Base-by-base conservation (phyloP, 2,329 filamentous ascomycete genomes). In the Aaosphaeria arxii region DNA sequence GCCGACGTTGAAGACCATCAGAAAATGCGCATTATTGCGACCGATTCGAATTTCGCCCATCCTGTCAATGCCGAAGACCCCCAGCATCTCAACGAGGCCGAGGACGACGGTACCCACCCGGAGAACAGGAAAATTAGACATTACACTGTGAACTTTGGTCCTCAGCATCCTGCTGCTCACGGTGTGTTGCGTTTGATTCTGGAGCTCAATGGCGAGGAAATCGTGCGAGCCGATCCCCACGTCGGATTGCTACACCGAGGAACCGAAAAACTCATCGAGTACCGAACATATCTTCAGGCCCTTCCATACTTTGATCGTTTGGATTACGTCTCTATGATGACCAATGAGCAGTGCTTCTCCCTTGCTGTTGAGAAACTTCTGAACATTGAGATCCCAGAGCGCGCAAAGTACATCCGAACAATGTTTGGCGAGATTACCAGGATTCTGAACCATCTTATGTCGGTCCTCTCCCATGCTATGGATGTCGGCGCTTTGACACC, bases 311-410 rank as follows among this genome's bases (percentile, higher is more conserved):
- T 99, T 71, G 94, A 99, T 77, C 90, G 94, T 62, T 81, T 99
- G 72, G 94, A 99, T 76, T 99, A 99, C 74, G 91, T 96, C 62
- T 96, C 91, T 66, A 99, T 99, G 95, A 99, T 99, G 94, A 99
- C 94, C 66, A 99, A 99, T 75, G 94, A 99, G 81, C 94, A 99
- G 77, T 96, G 91, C 70, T 99, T 90, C 75, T 85, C 91, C 35
- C 82, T 99, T 58, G 94, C 91, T 17, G 92, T 97, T 47, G 94
- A 99, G 82, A 99, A 99, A 81, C 82, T 99, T 52, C 80, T 99
- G 64, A 99, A 99, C 74, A 80, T 99, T 57, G 95, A 99, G 71
- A 89, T 99, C 55, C 94, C 94, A 28, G 88, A 94, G 57, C 83
- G 94, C 67, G 94, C 94, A 63, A 97, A 99, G 79, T 99, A 86